These are phyloP conservation scores for Lophiotrema nucula DNA, from an alignment of 495 filamentous ascomycete species.

Conservation along the genomic window DNA sequence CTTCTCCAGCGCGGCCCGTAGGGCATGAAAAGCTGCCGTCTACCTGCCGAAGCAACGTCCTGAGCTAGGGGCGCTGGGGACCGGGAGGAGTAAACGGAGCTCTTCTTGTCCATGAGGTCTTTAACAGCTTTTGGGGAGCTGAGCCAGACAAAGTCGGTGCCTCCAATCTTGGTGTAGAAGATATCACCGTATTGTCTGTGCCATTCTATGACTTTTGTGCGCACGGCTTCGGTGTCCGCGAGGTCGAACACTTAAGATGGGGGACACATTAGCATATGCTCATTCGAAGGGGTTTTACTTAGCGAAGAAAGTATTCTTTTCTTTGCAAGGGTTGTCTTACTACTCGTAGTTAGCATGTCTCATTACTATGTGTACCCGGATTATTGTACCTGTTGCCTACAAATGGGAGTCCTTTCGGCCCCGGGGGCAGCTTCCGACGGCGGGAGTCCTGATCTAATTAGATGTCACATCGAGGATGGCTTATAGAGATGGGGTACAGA, in stretches of 20 bases:
- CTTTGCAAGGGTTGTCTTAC: no score
- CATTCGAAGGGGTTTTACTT: no score
- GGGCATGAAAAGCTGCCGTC: constrained; percentile 34
- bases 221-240: constrained; percentile 29
- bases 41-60: constrained; percentile 22
- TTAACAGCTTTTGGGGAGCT: constrained; percentile 28
- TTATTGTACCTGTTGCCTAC: constrained; percentile 31
- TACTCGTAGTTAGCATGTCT: no score
- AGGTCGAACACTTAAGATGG: constrained; percentile 35
- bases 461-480: background rate
- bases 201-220: constrained; percentile 24
- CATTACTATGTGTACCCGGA: no score
- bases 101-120: constrained; percentile 34
- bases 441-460: constrained; percentile 16
- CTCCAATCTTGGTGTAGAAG: constrained; percentile 33
- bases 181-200: constrained; percentile 29
- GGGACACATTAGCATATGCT: no score
- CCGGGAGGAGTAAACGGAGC: constrained; percentile 33
- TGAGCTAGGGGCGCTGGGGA: constrained; percentile 33
- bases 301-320: no score
- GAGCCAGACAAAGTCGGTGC: constrained; percentile 32
- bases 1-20: constrained; percentile 33
- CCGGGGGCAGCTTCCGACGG: constrained; percentile 30
- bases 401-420: constrained; percentile 29
- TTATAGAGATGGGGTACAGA: background rate